phyloP scores from a whole-genome alignment of 148 eudicot genomes.

The Persicaria maculosa region DNA sequence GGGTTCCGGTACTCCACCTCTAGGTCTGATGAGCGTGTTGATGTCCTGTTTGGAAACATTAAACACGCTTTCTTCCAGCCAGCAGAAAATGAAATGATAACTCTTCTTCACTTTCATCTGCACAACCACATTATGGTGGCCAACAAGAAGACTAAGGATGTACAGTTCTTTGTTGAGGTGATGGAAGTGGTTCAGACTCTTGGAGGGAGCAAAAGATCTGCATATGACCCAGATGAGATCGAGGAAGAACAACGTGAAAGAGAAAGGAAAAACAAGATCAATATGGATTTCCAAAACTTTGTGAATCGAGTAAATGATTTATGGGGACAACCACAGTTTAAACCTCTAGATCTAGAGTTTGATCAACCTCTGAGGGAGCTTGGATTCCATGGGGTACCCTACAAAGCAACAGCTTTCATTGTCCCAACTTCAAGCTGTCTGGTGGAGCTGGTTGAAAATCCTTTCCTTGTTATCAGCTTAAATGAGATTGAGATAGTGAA shows the following conservation, averaged over 20 bases:
- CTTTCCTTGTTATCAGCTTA: slow-evolving; percentile 65
- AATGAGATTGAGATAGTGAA: slow-evolving; percentile 88
- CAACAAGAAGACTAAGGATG: slow-evolving; percentile 93
- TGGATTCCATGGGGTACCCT: slow-evolving; percentile 90
- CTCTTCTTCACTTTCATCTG: slow-evolving; percentile 82
- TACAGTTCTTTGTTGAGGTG: slow-evolving; percentile 86
- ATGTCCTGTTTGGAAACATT: slow-evolving; percentile 64
- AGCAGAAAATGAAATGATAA: slow-evolving; percentile 94
- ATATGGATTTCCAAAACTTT: slow-evolving; percentile 73
- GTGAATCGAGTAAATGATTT: slow-evolving; percentile 87
- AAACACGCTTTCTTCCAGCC: slow-evolving; percentile 98
- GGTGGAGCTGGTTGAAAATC: slow-evolving; percentile 83
- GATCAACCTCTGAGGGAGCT: slow-evolving; percentile 95
- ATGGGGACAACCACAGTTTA: slow-evolving; percentile 79
- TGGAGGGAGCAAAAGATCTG: slow-evolving; percentile 86
- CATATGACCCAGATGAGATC: slow-evolving; percentile 94
- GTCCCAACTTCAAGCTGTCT: slow-evolving; percentile 93
- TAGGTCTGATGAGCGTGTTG: slow-evolving; percentile 70
- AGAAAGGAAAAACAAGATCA: slow-evolving; percentile 83
- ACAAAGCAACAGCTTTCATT: slow-evolving; percentile 80
- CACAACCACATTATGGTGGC: slow-evolving; percentile 96
- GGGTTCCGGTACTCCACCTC: slow-evolving; percentile 86
- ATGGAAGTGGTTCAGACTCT: slow-evolving; percentile 93
- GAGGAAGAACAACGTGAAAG: slow-evolving; percentile 97
- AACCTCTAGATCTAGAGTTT: slow-evolving; percentile 70